phyloP scores from a whole-genome alignment of 1,139 yeast genomes.

The Taphrina deformans region DNA sequence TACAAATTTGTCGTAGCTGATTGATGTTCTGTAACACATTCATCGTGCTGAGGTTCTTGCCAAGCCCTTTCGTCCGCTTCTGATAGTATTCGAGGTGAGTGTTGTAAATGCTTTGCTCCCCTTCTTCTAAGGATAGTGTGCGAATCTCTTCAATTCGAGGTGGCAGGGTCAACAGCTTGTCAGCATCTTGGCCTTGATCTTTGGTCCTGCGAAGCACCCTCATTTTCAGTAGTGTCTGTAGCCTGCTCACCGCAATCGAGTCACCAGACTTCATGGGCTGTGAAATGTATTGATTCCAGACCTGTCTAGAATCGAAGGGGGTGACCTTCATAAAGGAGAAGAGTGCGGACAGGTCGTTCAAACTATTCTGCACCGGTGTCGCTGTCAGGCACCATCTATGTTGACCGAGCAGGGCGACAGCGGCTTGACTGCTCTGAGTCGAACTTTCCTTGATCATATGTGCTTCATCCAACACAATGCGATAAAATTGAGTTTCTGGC shows the following conservation, averaged over 20 bases:
- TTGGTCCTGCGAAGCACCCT: conserved; percentile 79
- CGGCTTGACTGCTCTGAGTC: conserved; percentile 78
- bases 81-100: conserved; percentile 30
- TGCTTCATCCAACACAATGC: conserved; percentile 74
- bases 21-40: conserved; percentile 30
- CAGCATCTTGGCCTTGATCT: conserved; percentile 52
- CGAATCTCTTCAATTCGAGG: conserved; percentile 70
- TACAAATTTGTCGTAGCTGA: conserved; percentile 27
- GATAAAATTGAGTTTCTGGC: conserved; percentile 65
- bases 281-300: conserved; percentile 61
- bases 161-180: conserved; percentile 76
- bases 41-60: conserved; percentile 24
- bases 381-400: conserved; percentile 85
- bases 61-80: conserved; percentile 24
- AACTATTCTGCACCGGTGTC: conserved; percentile 88
- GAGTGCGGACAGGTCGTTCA: conserved; percentile 77
- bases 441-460: conserved; percentile 80
- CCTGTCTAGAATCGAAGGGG: conserved; percentile 53
- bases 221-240: conserved; percentile 75
- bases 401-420: conserved; percentile 58
- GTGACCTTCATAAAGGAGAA: conserved; percentile 66
- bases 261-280: conserved; percentile 53
- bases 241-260: conserved; percentile 56
- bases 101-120: conserved; percentile 21
- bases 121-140: conserved; percentile 61